Percentiles rank a stretch among this genome's conserved stretches.
These are phyloP conservation scores for Phlebiopsis flavidoalba DNA, from an alignment of 768 basidiomycete genomes.

Conservation along the genomic window DNA sequence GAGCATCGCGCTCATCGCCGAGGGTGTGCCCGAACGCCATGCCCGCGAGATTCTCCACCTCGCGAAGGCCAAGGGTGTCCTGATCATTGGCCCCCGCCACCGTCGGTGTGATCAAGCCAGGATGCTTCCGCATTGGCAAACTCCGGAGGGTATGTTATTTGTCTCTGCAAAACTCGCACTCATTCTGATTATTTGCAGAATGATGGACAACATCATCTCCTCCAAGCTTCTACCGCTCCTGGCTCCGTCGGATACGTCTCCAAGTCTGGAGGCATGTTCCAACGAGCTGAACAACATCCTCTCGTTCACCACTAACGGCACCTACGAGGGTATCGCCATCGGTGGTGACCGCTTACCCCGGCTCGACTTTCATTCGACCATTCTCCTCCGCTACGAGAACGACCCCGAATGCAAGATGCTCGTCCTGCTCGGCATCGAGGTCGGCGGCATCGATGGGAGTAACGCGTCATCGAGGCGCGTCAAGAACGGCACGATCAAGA, in stretches of 20 bases:
- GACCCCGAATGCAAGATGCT: constrained; percentile 99
- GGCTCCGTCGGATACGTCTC: constrained; percentile 98
- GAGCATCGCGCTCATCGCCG: constrained; percentile 90
- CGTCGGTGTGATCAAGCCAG: constrained; percentile 99
- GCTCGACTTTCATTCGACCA: constrained; percentile 50
- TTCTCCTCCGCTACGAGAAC: constrained; percentile 94
- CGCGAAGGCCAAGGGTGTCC: constrained; percentile 78
- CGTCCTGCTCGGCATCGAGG: constrained; percentile 96
- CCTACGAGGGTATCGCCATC: constrained; percentile 99
- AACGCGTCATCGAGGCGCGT: constrained; percentile 92
- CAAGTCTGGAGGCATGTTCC: constrained; percentile 99
- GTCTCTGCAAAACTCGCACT: constrained; percentile 3
- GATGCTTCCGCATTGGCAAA: constrained; percentile 99
- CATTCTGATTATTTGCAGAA: constrained; percentile 38
- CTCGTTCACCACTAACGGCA: constrained; percentile 92
- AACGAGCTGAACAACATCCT: constrained; percentile 99
- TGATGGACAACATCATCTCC: constrained; percentile 99
- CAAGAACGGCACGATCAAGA: constrained; percentile 88
- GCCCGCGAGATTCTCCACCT: constrained; percentile 93
- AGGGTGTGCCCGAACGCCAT: constrained; percentile 98
- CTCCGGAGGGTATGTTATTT: constrained; percentile 76
- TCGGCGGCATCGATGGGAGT: constrained; percentile 98
- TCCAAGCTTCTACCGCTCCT: constrained; percentile 97
- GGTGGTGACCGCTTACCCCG: constrained; percentile 99
- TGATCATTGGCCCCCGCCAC: constrained; percentile 97